Conservation (phyloP, 2,329 filamentous ascomycete genomes). For the Thelonectria olida region DNA sequence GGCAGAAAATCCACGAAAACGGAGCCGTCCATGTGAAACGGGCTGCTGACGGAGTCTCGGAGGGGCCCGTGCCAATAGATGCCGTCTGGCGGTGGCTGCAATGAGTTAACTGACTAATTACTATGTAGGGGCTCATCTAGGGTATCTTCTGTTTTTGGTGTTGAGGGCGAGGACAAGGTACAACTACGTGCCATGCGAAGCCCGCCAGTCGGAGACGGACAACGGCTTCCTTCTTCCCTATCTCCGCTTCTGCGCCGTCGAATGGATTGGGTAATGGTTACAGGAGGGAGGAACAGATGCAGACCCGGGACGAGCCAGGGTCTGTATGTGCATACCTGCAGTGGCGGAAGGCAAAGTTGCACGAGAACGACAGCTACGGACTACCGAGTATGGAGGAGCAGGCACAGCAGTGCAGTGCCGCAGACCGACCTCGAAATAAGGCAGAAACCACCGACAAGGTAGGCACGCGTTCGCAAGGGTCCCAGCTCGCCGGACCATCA, state of each 20-base stretch:
- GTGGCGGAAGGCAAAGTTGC: not conserved
- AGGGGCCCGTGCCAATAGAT: slow-evolving; percentile 20
- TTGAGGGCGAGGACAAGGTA: too few relatives aligned
- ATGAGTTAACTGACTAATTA: too few relatives aligned
- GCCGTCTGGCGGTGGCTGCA: too few relatives aligned
- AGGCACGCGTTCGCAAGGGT: slow-evolving; percentile 23
- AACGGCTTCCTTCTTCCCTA: not conserved
- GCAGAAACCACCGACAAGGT: slow-evolving; percentile 19
- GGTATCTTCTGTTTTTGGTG: too few relatives aligned
- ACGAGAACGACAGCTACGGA: not conserved
- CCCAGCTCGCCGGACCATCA: slow-evolving; percentile 34
- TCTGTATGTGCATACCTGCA: not conserved
- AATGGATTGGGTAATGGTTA: slow-evolving; percentile 1
- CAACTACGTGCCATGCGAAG: not conserved
- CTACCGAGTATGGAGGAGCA: slow-evolving; percentile 9
- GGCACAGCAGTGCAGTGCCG: slow-evolving; percentile 6
- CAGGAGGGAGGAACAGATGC: slow-evolving; percentile 1
- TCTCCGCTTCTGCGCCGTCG: slow-evolving; percentile 13
- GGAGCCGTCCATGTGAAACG: slow-evolving; percentile 16
- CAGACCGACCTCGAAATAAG: slow-evolving; percentile 2
- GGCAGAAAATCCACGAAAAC: too few relatives aligned
- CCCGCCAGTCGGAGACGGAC: slow-evolving; percentile 11
- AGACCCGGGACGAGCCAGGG: not conserved
- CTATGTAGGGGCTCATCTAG: too few relatives aligned
- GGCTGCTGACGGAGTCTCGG: slow-evolving; percentile 16